phyloP scores from a whole-genome alignment of 78 protist species.

The Salpingoeca rosetta region DNA sequence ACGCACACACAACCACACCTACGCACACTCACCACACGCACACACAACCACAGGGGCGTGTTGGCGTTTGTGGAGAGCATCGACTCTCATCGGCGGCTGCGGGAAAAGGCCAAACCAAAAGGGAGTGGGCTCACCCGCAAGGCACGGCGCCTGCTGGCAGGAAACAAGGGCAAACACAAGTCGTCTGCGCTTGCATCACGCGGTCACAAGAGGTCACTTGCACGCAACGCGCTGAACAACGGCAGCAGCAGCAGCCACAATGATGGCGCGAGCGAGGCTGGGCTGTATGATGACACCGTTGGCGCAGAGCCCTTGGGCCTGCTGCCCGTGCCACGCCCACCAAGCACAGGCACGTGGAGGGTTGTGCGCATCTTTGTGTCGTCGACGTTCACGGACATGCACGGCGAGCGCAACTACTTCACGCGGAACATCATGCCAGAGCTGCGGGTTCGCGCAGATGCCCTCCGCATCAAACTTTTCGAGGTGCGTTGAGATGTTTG shows the following conservation, averaged over 20 bases:
- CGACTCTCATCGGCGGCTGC: not conserved
- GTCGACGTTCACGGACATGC: slow-evolving; percentile 68
- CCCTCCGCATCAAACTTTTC: not conserved
- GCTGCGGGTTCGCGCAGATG: slow-evolving; percentile 20
- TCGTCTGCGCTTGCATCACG: not conserved
- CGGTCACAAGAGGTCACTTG: not conserved
- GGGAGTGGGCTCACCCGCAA: no score
- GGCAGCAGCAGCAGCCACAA: no score
- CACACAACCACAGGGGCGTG: slow-evolving; percentile 30
- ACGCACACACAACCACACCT: no score
- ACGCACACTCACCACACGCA: no score
- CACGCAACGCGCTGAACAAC: no score
- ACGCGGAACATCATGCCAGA: slow-evolving; percentile 54
- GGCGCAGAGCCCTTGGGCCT: no score
- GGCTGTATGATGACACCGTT: no score
- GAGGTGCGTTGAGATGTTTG: no score
- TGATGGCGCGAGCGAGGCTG: no score
- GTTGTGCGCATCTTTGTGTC: slow-evolving; percentile 28
- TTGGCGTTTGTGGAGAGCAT: not conserved
- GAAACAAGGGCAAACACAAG: no score
- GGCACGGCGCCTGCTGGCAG: no score
- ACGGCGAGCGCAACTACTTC: slow-evolving; percentile 59
- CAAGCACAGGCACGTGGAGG: not conserved
- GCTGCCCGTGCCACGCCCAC: not conserved
- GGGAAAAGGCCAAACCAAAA: no score